A percentile compares a stretch with the other conserved stretches of the same genome.
Conservation (phyloP, 1,284 basidiomycete species). For the Ceratobasidium sp. region DNA sequence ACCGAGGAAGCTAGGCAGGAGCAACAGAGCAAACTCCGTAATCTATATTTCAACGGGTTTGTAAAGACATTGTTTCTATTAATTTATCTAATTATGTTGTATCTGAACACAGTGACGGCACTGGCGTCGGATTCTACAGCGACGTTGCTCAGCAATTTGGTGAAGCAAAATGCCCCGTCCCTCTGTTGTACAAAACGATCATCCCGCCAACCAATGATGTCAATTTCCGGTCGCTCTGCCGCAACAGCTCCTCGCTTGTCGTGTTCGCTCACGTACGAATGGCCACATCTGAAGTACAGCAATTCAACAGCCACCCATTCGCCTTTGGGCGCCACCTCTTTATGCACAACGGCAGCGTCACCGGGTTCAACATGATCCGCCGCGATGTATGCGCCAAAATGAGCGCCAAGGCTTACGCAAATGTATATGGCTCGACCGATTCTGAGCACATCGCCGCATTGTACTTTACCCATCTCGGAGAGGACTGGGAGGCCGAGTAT, state of each 20-base stretch:
- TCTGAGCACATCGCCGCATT: slow-evolving; percentile 53
- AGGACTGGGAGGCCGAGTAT: slow-evolving; percentile 48
- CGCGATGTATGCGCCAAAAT: slow-evolving; percentile 45
- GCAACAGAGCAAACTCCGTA: slow-evolving; percentile 47
- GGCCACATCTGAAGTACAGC: slow-evolving; percentile 45
- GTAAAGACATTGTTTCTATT: background rate
- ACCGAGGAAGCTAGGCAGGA: slow-evolving; percentile 43
- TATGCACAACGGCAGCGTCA: slow-evolving; percentile 54
- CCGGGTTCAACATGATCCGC: slow-evolving; percentile 48
- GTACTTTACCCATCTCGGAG: slow-evolving; percentile 51
- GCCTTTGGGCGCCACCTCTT: slow-evolving; percentile 52
- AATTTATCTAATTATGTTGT: background rate
- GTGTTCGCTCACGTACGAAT: slow-evolving; percentile 53
- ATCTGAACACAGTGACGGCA: slow-evolving; percentile 22
- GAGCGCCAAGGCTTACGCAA: slow-evolving; percentile 46
- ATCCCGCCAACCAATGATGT: slow-evolving; percentile 51
- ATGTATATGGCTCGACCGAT: slow-evolving; percentile 53
- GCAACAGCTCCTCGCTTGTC: slow-evolving; percentile 48
- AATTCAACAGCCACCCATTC: slow-evolving; percentile 54
- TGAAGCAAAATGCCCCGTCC: slow-evolving; percentile 48
- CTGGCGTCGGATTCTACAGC: slow-evolving; percentile 39
- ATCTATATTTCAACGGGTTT: slow-evolving; percentile 48
- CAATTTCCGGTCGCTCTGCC: slow-evolving; percentile 49
- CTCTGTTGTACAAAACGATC: slow-evolving; percentile 51
- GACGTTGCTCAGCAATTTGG: slow-evolving; percentile 46